Percentiles rank a stretch among this genome's conserved stretches.
phyloP scores from a whole-genome alignment of 108 stramenopile genomes.

The Ochromonas danica region DNA sequence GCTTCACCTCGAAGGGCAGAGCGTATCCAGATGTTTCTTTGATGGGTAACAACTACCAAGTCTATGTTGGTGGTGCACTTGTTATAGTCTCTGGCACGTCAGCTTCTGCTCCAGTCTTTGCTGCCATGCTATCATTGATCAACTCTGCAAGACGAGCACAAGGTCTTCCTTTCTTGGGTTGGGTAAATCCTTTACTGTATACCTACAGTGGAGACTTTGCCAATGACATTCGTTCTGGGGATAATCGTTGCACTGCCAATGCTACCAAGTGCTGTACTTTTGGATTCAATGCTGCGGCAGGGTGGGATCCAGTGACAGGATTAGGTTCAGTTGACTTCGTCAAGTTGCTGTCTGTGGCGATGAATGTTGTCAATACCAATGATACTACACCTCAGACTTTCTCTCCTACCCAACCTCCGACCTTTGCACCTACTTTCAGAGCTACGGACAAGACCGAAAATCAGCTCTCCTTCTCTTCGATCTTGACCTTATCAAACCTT shows the following conservation, averaged over 20 bases:
- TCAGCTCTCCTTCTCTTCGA: no score
- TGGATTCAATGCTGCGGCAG: background rate
- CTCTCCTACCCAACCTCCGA: no score
- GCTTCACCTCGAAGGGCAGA: background rate
- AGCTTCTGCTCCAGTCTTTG: constrained; percentile 41
- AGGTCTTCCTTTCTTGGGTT: constrained; percentile 34
- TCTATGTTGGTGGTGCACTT: constrained; percentile 33
- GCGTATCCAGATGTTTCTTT: constrained; percentile 41
- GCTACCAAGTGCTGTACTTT: background rate
- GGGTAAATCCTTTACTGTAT: constrained; percentile 40
- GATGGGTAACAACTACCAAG: constrained; percentile 40
- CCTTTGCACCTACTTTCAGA: no score
- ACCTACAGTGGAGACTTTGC: background rate
- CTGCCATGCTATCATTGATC: constrained; percentile 42
- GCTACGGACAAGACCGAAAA: no score
- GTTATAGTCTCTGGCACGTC: constrained; percentile 39
- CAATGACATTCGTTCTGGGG: constrained; percentile 17
- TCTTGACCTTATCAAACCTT: no score
- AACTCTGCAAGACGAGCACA: constrained; percentile 38
- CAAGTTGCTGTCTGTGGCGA: constrained; percentile 1
- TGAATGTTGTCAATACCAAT: no score
- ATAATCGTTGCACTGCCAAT: constrained; percentile 9
- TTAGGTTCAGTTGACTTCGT: background rate
- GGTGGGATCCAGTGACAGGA: constrained; percentile 30
- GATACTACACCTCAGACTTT: no score